Evolutionary conservation across 495 filamentous ascomycete genomes (phyloP).

Genomic region (Aspergillus asperescens): DNA sequence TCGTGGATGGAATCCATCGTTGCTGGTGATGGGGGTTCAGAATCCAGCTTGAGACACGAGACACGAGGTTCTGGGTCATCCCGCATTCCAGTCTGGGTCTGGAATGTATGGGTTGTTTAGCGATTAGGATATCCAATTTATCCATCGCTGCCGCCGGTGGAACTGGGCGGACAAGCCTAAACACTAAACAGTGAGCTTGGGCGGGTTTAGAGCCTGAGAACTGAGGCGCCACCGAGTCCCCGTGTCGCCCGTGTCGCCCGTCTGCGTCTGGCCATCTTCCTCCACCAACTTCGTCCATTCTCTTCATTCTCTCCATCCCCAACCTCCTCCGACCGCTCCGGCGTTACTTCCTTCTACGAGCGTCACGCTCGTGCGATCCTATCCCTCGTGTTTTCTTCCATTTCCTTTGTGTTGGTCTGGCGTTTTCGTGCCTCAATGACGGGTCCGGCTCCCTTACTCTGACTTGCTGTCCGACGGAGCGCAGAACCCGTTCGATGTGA

Average conservation of each 20-base stretch:
- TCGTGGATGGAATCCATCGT: no score
- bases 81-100: background rate
- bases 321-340: conserved; percentile 15
- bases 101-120: background rate
- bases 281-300: conserved; percentile 11
- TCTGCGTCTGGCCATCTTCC: conserved; percentile 3
- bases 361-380: conserved; percentile 19
- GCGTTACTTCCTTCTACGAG: conserved; percentile 19
- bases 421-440: conserved; percentile 24
- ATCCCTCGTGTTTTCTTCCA: conserved; percentile 22
- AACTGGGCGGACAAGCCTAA: background rate
- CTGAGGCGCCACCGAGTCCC: conserved; percentile 6
- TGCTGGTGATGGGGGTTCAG: background rate
- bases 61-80: background rate
- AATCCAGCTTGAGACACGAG: background rate
- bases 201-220: conserved; percentile 8
- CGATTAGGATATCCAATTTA: background rate
- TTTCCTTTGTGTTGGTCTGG: conserved; percentile 31
- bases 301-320: conserved; percentile 9
- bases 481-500: conserved; percentile 23
- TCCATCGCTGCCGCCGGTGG: background rate
- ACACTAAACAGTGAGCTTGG: background rate
- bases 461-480: conserved; percentile 20
- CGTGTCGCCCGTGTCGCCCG: conserved; percentile 12
- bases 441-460: conserved; percentile 13